phyloP scores from a whole-genome alignment of 257 asterid species.

The Handroanthus guayacan region DNA sequence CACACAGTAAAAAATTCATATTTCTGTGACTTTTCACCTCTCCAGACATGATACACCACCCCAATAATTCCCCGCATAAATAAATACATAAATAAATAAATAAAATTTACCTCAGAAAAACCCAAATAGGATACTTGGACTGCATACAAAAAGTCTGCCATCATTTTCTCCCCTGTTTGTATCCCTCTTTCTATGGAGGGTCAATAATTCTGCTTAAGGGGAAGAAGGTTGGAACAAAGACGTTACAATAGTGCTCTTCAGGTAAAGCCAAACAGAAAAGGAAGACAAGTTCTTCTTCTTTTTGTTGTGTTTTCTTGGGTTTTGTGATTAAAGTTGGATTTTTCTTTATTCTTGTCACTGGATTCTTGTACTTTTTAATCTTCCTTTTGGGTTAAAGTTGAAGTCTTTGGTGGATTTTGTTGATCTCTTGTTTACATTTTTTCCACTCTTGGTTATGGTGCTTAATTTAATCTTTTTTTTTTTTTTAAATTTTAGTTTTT shows the following conservation, averaged over 20 bases:
- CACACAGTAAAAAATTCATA: not conserved
- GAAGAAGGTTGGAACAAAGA: slow-evolving; percentile 41
- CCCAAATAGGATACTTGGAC: not conserved
- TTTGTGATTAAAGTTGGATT: slow-evolving; percentile 10
- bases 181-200: slow-evolving; percentile 33
- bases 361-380: not conserved
- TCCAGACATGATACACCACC: slow-evolving; percentile 21
- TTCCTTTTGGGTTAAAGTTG: slow-evolving; percentile 11
- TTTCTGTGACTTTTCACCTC: slow-evolving; percentile 44
- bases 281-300: not conserved
- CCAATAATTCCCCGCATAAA: slow-evolving; percentile 11
- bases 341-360: not conserved
- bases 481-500: not conserved
- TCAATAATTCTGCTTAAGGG: slow-evolving; percentile 49
- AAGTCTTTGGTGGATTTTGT: slow-evolving; percentile 22
- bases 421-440: not conserved
- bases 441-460: slow-evolving; percentile 24
- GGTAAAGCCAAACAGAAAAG: slow-evolving; percentile 19
- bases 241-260: slow-evolving; percentile 16
- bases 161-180: slow-evolving; percentile 25
- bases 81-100: not conserved
- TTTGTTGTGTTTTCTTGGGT: not conserved
- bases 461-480: slow-evolving; percentile 14
- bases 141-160: slow-evolving; percentile 22
- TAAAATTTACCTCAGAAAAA: not conserved